These are phyloP conservation scores for Exophiala spinifera DNA, from an alignment of 2,329 filamentous ascomycete species.

Conservation along the genomic window DNA sequence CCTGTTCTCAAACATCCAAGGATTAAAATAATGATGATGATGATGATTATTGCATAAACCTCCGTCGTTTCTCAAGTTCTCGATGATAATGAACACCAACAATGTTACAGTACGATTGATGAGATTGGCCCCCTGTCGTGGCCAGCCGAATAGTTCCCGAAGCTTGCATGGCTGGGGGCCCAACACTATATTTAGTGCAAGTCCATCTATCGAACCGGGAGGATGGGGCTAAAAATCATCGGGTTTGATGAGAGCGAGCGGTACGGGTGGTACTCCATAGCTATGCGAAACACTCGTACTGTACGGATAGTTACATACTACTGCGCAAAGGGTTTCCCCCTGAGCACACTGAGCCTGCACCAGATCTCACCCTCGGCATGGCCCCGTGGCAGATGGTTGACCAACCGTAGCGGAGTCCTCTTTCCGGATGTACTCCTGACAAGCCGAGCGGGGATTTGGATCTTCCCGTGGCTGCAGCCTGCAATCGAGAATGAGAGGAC, in stretches of 20 bases:
- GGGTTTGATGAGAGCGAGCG: background rate
- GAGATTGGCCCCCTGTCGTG: background rate
- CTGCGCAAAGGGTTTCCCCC: background rate
- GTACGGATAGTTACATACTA: too few species aligned
- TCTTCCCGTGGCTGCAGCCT: background rate
- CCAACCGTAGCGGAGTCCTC: background rate
- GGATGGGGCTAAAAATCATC: constrained; percentile 1
- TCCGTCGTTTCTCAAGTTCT: too few species aligned
- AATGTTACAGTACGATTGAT: too few species aligned
- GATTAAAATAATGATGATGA: too few species aligned
- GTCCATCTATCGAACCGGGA: background rate
- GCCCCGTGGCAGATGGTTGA: background rate
- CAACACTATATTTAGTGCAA: constrained; percentile 15
- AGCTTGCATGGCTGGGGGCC: constrained; percentile 10
- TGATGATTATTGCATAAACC: too few species aligned
- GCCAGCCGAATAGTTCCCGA: background rate
- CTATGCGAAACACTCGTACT: too few species aligned
- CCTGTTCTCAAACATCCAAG: too few species aligned
- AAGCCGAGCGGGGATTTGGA: background rate
- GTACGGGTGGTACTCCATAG: too few species aligned
- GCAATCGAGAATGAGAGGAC: too few species aligned
- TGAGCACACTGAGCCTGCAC: background rate
- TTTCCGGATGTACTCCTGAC: background rate
- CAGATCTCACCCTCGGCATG: background rate
- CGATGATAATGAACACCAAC: background rate